Evolutionary conservation across 2,329 filamentous ascomycete genomes (phyloP).

Genomic region (Aureobasidium namibiae): DNA sequence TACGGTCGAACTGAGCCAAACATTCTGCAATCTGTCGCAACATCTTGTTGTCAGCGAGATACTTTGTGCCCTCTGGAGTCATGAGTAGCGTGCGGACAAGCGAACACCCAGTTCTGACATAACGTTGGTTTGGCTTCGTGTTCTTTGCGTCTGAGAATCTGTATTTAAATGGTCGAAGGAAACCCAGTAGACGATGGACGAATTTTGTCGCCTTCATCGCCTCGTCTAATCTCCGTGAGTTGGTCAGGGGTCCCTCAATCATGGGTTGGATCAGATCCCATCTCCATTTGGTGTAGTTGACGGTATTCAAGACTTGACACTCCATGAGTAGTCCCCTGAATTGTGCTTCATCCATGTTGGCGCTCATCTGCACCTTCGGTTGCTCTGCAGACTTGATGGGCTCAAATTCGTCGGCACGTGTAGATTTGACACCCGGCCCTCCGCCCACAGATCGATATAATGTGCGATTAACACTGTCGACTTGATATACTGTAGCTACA

Average conservation of each 20-base stretch:
- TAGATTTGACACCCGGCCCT: slow-evolving; percentile 1
- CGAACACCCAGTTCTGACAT: slow-evolving; percentile 81
- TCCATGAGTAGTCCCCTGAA: slow-evolving; percentile 61
- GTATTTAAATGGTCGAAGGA: slow-evolving; percentile 95
- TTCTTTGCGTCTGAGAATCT: slow-evolving; percentile 86
- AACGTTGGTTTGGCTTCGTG: slow-evolving; percentile 88
- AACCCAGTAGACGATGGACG: slow-evolving; percentile 86
- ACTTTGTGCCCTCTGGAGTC: slow-evolving; percentile 73
- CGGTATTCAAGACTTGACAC: slow-evolving; percentile 77
- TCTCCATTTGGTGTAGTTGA: slow-evolving; percentile 92
- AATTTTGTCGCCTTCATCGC: slow-evolving; percentile 94
- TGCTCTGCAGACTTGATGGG: slow-evolving; percentile 31
- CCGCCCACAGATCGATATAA: slow-evolving; percentile 60
- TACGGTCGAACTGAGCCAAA: slow-evolving; percentile 85
- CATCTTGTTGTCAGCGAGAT: slow-evolving; percentile 85
- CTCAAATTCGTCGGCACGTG: slow-evolving; percentile 4
- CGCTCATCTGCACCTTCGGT: slow-evolving; percentile 48
- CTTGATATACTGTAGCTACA: slow-evolving; percentile 89
- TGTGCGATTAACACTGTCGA: slow-evolving; percentile 92
- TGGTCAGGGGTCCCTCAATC: slow-evolving; percentile 86
- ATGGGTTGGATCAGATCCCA: slow-evolving; percentile 89
- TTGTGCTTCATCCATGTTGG: slow-evolving; percentile 54
- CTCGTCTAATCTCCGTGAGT: slow-evolving; percentile 85
- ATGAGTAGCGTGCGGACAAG: slow-evolving; percentile 80
- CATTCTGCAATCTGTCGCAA: slow-evolving; percentile 92